phyloP scores from a whole-genome alignment of 2,329 filamentous ascomycete species.

The Colletotrichum filicis region DNA sequence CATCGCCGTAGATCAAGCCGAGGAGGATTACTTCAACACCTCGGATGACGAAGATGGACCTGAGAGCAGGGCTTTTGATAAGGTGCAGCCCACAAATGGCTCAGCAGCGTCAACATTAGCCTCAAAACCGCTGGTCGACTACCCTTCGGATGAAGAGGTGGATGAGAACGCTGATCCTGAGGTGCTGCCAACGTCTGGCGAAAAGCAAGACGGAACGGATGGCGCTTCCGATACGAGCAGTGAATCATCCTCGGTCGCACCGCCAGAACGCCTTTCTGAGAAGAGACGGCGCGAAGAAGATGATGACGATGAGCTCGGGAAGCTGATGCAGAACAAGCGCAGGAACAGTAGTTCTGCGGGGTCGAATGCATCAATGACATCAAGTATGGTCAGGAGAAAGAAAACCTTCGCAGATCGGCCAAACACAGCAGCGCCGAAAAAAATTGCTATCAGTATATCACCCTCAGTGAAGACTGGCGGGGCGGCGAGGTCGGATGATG shows the following conservation, averaged over 20 bases:
- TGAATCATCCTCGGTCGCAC: constrained; percentile 51
- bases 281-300: constrained; percentile 94
- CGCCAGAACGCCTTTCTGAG: constrained; percentile 83
- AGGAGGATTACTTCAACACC: constrained; percentile 94
- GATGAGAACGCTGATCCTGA: constrained; percentile 68
- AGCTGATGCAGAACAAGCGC: constrained; percentile 75
- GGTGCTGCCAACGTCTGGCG: constrained; percentile 41
- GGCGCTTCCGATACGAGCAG: constrained; percentile 28
- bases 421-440: constrained; percentile 56
- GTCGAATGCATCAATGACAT: constrained; percentile 49
- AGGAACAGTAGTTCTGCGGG: constrained; percentile 67
- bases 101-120: constrained; percentile 60
- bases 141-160: constrained; percentile 89
- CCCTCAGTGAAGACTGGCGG: constrained; percentile 55
- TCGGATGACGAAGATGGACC: constrained; percentile 70
- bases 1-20: constrained; percentile 76
- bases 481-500: constrained; percentile 51
- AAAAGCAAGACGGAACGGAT: constrained; percentile 36
- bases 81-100: constrained; percentile 65
- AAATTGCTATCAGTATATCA: constrained; percentile 69
- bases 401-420: constrained; percentile 56
- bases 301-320: constrained; percentile 91
- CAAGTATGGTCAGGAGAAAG: constrained; percentile 56
- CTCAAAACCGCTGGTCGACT: constrained; percentile 85
- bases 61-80: constrained; percentile 47